These are phyloP conservation scores for Penicillium salamii DNA, from an alignment of 495 filamentous ascomycete genomes.

Conservation along the genomic window DNA sequence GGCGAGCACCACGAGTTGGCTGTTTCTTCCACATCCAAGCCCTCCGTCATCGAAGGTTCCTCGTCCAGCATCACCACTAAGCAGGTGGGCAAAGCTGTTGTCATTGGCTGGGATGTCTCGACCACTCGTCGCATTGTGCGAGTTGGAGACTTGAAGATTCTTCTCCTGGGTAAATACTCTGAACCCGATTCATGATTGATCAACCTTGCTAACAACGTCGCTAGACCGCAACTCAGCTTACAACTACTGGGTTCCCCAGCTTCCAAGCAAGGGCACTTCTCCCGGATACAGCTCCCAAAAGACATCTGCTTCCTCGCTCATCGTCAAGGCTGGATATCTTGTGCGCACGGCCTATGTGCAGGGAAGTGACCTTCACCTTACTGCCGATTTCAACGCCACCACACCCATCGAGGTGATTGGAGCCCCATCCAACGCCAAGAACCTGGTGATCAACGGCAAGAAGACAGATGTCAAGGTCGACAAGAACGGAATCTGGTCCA, in stretches of 20 bases:
- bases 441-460: constrained; percentile 59
- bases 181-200: not conserved
- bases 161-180: constrained; percentile 45
- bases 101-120: constrained; percentile 57
- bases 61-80: constrained; percentile 37
- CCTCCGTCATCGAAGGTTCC: constrained; percentile 49
- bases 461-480: constrained; percentile 37
- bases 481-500: constrained; percentile 51
- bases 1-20: constrained; percentile 69
- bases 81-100: constrained; percentile 40
- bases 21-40: constrained; percentile 40
- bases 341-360: constrained; percentile 58
- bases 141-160: constrained; percentile 54
- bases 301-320: constrained; percentile 48
- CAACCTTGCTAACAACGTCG: not conserved
- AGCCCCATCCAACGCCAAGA: constrained; percentile 46
- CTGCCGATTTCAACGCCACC: constrained; percentile 70
- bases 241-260: constrained; percentile 68
- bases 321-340: constrained; percentile 74
- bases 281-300: constrained; percentile 40
- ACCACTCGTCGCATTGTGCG: constrained; percentile 51
- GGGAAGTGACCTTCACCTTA: constrained; percentile 52
- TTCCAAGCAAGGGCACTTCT: constrained; percentile 30
- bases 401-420: constrained; percentile 65
- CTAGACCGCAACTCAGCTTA: constrained; percentile 69